Evolutionary conservation across 139 green algal species (phyloP), one percentile per base, ranked within the genome.

Genomic region (Tetratostichococcus sp.): DNA sequence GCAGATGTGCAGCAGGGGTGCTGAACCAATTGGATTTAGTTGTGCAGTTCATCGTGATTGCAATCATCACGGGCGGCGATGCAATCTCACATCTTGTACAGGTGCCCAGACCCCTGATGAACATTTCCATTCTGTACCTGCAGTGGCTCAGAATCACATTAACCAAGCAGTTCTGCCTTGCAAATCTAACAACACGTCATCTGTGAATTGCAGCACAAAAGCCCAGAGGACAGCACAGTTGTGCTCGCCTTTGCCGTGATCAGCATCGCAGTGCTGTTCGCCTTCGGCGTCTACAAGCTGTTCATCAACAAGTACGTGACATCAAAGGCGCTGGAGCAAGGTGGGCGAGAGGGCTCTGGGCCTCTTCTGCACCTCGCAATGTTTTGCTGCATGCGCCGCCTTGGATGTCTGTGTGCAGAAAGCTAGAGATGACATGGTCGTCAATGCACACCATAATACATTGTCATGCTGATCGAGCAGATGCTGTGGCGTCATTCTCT

Each of bases 401-500:
- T 11, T 71, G 67, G 4, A 4, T 8, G 32, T 43, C n/a, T n/a
- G n/a, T 34, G 67, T 16, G 30, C 25, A 28, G 39, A 30, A 8
- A 28, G 28, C 31, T 43, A 4, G 28, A 14, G 8, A 21, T 42
- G 66, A 26, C 8, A 32, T 50, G 11, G 8, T 19, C 1, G 23
- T 19, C 8, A 34, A 33, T n/a, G n/a, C 26, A 34, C 23, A 65
- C 17, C 26, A 8, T 39, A 43, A 23, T 35, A 42, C 28, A 23
- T 43, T 72, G 22, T 35, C 5, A 19, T 30, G 5, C 65, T 35
- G 35, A 17, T 35, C n/a, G n/a, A n/a, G 35, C 31, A 50, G 70
- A 75, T 43, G 70, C 70, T 1, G 30, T 75, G 0, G 65, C 70
- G 16, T 75, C 70, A 28, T 43, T 43, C 19, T 50, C 70, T 8